Conservation (phyloP, 2,329 filamentous ascomycete species). For the Tricladium varicosporioides region DNA sequence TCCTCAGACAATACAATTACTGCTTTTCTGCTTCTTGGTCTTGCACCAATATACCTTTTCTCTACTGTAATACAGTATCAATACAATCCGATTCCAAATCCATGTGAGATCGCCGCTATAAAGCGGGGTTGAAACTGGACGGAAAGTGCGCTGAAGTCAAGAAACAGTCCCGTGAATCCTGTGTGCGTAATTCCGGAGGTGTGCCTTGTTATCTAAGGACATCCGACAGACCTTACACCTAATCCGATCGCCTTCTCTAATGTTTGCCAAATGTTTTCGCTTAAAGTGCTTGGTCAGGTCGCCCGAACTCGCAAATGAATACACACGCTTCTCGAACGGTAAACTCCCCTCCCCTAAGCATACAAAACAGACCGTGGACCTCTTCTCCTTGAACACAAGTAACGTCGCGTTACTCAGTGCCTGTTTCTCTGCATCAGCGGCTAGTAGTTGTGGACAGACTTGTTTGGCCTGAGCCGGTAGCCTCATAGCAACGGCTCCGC, state of each 20-base stretch:
- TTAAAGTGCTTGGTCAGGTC: constrained; percentile 26
- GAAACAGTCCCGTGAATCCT: constrained; percentile 20
- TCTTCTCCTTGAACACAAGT: constrained; percentile 22
- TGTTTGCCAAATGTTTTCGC: constrained; percentile 21
- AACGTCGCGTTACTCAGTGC: constrained; percentile 22
- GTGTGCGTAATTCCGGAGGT: constrained; percentile 20
- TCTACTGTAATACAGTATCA: constrained; percentile 28
- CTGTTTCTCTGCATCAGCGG: constrained; percentile 21
- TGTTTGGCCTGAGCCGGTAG: constrained; percentile 17
- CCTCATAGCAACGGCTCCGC: constrained; percentile 13
- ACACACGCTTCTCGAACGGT: constrained; percentile 17
- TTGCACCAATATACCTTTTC: constrained; percentile 20
- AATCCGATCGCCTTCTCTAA: constrained; percentile 21
- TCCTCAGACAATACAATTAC: constrained; percentile 23
- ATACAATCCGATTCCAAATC: too few species aligned
- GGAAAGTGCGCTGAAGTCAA: too few species aligned
- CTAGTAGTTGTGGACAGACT: constrained; percentile 16
- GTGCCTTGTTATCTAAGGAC: constrained; percentile 16
- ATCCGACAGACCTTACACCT: constrained; percentile 23
- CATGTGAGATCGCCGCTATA: too few species aligned
- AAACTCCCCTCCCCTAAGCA: constrained; percentile 20
- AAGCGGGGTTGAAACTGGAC: constrained; percentile 27
- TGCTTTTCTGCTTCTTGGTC: constrained; percentile 17
- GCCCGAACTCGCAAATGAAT: constrained; percentile 20
- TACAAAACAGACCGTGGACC: constrained; percentile 20